Conservation (phyloP, 805 yeast genomes). For the Hanseniaspora jakobsenii region DNA sequence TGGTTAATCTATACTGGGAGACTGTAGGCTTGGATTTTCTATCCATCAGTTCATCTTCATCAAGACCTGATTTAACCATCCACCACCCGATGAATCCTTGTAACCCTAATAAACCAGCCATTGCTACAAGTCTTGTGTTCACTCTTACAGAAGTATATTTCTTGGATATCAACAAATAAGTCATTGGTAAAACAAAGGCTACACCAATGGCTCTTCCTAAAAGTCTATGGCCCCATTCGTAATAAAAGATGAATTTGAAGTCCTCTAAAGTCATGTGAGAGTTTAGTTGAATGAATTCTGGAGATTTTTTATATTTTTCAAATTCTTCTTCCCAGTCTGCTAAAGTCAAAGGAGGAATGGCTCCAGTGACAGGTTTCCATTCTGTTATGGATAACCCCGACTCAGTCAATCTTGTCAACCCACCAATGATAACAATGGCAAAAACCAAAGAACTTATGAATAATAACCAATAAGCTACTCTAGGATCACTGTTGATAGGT, state of each 20-base stretch:
- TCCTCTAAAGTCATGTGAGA: conserved; percentile 75
- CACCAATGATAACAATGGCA: conserved; percentile 93
- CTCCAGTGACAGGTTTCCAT: conserved; percentile 96
- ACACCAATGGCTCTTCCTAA: conserved; percentile 87
- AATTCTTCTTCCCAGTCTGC: conserved; percentile 82
- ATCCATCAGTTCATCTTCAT: conserved; percentile 61
- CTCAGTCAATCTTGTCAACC: conserved; percentile 87
- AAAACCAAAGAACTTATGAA: conserved; percentile 82
- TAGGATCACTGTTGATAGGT: conserved; percentile 36
- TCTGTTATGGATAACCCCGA: conserved; percentile 93
- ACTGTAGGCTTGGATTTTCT: conserved; percentile 94
- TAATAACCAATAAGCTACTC: conserved; percentile 77
- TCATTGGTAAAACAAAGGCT: conserved; percentile 71
- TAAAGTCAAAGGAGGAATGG: conserved; percentile 74
- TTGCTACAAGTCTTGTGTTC: conserved; percentile 53
- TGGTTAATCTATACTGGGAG: conserved; percentile 83
- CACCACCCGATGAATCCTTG: conserved; percentile 99
- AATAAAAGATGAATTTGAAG: conserved; percentile 83
- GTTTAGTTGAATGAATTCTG: conserved; percentile 82
- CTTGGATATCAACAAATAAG: conserved; percentile 54
- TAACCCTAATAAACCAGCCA: conserved; percentile 68
- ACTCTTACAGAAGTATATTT: conserved; percentile 56
- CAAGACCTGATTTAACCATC: conserved; percentile 97
- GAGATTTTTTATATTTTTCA: conserved; percentile 65
- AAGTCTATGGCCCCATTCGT: conserved; percentile 96